Conservation (phyloP, 2,329 filamentous ascomycete species). For the Cephalotrichum gorgonifer region DNA sequence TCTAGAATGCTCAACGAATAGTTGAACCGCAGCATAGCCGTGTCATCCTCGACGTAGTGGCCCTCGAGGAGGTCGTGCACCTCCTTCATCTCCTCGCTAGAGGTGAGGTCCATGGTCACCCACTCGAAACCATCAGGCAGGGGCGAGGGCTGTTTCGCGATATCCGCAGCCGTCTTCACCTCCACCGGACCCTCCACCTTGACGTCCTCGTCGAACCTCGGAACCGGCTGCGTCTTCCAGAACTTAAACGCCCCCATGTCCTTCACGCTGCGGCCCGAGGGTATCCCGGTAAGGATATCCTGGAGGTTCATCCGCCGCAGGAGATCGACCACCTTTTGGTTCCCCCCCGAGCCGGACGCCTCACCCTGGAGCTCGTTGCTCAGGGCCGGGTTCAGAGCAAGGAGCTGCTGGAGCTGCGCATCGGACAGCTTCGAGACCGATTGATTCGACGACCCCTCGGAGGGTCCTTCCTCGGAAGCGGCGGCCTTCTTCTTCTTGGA, state of each 20-base stretch:
- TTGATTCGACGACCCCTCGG: conserved; percentile 32
- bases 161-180: conserved; percentile 65
- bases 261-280: conserved; percentile 75
- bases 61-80: conserved; percentile 84
- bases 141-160: conserved; percentile 65
- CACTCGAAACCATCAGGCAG: conserved; percentile 84
- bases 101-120: conserved; percentile 78
- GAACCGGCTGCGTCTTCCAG: conserved; percentile 95
- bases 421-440: conserved; percentile 43
- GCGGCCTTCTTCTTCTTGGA: conserved; percentile 54
- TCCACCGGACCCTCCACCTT: conserved; percentile 75
- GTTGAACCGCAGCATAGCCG: conserved; percentile 95
- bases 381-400: conserved; percentile 63
- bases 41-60: conserved; percentile 95
- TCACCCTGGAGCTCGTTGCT: conserved; percentile 41
- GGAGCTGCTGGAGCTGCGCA: conserved; percentile 53
- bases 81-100: conserved; percentile 72
- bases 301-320: conserved; percentile 56
- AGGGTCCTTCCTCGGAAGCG: conserved; percentile 27
- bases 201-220: conserved; percentile 58
- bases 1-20: conserved; percentile 83
- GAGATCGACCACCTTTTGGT: conserved; percentile 36
- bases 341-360: conserved; percentile 20
- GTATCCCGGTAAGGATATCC: conserved; percentile 65
- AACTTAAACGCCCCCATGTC: conserved; percentile 98